These are phyloP conservation scores for Lactarius hatsudake DNA, from an alignment of 768 basidiomycete genomes.

Conservation along the genomic window DNA sequence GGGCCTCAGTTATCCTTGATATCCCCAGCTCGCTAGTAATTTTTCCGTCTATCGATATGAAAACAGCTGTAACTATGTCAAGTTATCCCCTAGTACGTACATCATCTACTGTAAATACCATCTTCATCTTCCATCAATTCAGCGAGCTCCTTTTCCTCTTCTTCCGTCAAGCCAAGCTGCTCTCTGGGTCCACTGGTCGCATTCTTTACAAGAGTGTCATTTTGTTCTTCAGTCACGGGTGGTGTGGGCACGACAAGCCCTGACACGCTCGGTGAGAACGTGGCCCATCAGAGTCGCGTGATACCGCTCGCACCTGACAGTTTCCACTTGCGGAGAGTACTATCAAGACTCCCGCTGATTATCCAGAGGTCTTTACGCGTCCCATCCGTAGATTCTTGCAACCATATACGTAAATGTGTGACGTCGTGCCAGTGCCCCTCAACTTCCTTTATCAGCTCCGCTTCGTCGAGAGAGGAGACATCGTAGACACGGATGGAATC, in stretches of 20 bases:
- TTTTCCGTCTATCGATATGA: no score
- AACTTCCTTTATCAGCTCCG: slow-evolving; percentile 65
- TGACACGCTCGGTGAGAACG: slow-evolving; percentile 2
- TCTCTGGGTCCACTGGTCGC: slow-evolving; percentile 10
- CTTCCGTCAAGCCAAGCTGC: slow-evolving; percentile 62
- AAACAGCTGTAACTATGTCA: neutral
- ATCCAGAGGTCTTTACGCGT: slow-evolving; percentile 73
- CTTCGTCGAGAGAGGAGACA: slow-evolving; percentile 61
- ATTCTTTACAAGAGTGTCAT: neutral
- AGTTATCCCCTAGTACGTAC: neutral
- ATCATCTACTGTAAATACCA: neutral
- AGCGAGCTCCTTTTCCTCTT: slow-evolving; percentile 86
- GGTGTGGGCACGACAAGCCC: slow-evolving; percentile 10
- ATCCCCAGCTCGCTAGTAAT: no score
- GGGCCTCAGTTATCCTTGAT: no score
- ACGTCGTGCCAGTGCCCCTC: slow-evolving; percentile 94
- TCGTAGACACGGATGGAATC: slow-evolving; percentile 83
- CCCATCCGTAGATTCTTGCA: slow-evolving; percentile 47
- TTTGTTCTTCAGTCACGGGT: neutral
- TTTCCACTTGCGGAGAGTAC: slow-evolving; percentile 84
- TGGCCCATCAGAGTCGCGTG: neutral
- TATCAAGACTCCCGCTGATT: slow-evolving; percentile 80
- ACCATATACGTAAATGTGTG: slow-evolving; percentile 71
- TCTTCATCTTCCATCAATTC: slow-evolving; percentile 57
- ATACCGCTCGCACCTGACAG: slow-evolving; percentile 48